These are phyloP conservation scores for Sphaerulina musiva DNA, from an alignment of 2,329 filamentous ascomycete species.

Conservation along the genomic window DNA sequence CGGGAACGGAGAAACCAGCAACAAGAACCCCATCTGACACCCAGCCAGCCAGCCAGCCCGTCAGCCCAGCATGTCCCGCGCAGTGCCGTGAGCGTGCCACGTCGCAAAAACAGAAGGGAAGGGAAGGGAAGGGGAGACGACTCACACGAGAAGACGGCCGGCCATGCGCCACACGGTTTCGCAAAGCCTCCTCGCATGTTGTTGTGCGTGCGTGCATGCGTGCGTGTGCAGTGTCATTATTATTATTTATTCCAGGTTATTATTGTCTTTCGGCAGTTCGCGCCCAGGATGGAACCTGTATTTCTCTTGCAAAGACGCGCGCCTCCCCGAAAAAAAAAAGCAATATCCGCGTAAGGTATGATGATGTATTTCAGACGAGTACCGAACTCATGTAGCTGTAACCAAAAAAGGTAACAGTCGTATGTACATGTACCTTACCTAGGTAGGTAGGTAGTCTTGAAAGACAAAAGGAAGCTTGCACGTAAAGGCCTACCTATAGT, in stretches of 20 bases:
- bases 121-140: too few species aligned
- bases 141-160: too few species aligned
- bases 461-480: too few species aligned
- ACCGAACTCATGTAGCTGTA: too few species aligned
- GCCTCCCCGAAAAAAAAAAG: too few species aligned
- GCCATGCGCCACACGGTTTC: neutral
- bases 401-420: too few species aligned
- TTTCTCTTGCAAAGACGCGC: neutral
- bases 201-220: neutral
- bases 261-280: slow-evolving; percentile 1
- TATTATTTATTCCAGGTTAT: neutral
- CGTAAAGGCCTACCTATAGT: too few species aligned
- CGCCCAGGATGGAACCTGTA: neutral
- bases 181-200: neutral
- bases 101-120: neutral
- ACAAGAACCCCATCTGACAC: neutral
- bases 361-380: too few species aligned
- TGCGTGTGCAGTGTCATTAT: neutral
- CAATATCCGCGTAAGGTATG: too few species aligned
- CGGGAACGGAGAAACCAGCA: too few species aligned
- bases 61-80: neutral
- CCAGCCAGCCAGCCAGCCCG: neutral
- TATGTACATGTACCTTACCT: too few species aligned
- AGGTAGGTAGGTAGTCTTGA: too few species aligned
- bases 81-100: slow-evolving; percentile 3